Percentiles rank a stretch among this genome's conserved stretches.
Evolutionary conservation across 208 protist species (phyloP).

Genomic region (Acanthamoeba lenticulata): DNA sequence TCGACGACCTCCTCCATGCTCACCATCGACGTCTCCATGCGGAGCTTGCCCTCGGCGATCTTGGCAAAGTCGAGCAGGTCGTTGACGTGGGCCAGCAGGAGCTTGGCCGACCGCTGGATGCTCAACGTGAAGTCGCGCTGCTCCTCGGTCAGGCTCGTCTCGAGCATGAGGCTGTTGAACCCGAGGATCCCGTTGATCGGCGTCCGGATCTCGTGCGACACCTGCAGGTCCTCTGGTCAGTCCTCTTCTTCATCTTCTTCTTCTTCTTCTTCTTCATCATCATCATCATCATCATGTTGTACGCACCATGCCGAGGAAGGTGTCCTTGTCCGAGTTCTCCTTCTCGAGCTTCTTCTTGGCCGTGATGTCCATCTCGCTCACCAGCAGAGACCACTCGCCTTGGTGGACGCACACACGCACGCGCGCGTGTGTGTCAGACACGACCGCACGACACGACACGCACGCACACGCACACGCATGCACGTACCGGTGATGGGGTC

Average conservation of each 20-base stretch:
- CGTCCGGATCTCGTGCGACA: constrained; percentile 59
- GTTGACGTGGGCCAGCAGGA: constrained; percentile 26
- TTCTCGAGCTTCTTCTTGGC: constrained; percentile 50
- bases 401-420: not conserved
- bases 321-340: constrained; percentile 52
- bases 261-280: no score
- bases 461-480: not conserved
- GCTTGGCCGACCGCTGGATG: constrained; percentile 25
- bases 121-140: constrained; percentile 45
- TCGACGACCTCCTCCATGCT: constrained; percentile 18
- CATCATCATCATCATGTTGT: no score
- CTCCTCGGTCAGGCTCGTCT: constrained; percentile 15
- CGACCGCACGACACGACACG: not conserved
- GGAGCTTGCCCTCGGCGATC: constrained; percentile 25
- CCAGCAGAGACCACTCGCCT: not conserved
- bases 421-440: not conserved
- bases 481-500: not conserved
- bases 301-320: constrained; percentile 49
- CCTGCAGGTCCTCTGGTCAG: not conserved
- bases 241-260: no score
- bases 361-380: constrained; percentile 53
- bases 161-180: constrained; percentile 31
- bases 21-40: constrained; percentile 20
- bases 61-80: constrained; percentile 61
- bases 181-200: constrained; percentile 64